Evolutionary conservation across 2,329 filamentous ascomycete genomes (phyloP).

Genomic region (Paecilomyces niveus): DNA sequence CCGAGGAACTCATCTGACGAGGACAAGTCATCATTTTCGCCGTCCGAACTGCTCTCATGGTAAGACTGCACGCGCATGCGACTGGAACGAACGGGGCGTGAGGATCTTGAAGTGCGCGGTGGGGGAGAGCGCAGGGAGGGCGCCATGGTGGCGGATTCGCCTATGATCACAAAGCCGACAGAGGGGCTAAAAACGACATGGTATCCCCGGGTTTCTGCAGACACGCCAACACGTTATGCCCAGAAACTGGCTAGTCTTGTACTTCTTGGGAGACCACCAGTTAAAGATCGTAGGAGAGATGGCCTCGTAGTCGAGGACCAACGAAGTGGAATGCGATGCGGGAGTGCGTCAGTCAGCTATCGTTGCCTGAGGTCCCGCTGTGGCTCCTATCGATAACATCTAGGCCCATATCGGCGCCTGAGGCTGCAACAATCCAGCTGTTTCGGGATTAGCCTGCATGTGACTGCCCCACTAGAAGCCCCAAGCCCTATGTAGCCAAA

Average conservation of each 20-base stretch:
- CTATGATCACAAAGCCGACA: conserved; percentile 7
- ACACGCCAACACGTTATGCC: background rate
- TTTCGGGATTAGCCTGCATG: conserved; percentile 7
- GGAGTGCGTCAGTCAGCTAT: background rate
- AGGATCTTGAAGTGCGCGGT: conserved; percentile 11
- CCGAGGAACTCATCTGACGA: conserved; percentile 3
- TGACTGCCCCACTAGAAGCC: conserved; percentile 20
- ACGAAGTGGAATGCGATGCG: background rate
- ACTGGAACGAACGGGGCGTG: conserved; percentile 28
- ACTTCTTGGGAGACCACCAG: background rate
- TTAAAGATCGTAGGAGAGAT: background rate
- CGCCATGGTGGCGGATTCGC: conserved; percentile 19
- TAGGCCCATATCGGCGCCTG: too few relatives aligned
- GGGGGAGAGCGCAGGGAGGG: conserved; percentile 15
- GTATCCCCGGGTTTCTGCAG: background rate
- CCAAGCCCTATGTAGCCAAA: conserved; percentile 13
- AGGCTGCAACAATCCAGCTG: background rate
- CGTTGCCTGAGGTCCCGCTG: background rate
- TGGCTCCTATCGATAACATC: too few relatives aligned
- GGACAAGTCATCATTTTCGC: conserved; percentile 12
- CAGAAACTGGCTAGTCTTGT: background rate
- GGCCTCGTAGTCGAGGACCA: background rate
- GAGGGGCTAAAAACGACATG: conserved; percentile 5
- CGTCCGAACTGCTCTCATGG: conserved; percentile 28
- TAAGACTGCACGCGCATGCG: conserved; percentile 31